Evolutionary conservation across 179 eudicot species (phyloP), one percentile per base, ranked within the genome.

Genomic region (Silene noctiflora): DNA sequence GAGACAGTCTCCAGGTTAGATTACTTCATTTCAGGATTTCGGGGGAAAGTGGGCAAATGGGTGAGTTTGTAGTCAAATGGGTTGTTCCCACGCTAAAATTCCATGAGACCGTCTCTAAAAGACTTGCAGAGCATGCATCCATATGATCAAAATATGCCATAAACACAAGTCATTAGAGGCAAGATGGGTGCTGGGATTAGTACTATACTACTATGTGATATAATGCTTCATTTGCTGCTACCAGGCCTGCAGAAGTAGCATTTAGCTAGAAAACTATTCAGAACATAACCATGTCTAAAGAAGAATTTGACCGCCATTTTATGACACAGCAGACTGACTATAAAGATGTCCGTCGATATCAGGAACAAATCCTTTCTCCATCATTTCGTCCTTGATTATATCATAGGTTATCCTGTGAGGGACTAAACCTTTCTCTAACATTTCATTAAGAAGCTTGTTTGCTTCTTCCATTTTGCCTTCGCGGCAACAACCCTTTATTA

Each of bases 291-390:
- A 1, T 39, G 27, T 67, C 24, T 20, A 4, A 44, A 29, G 70
- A 46, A 4, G 58, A 69, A 69, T 46, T 69, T 21, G 19, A 46
- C 56, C 14, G 12, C 65, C 53, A 8, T 46, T 46, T 39, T 76
- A 82, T 20, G 74, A 10, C 21, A 12, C 63, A 16, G 69, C 73
- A 27, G 84, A 71, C 29, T 80, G 84, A 65, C 56, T 81, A 81
- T 83, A 85, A 73, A 81, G 71, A 71, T 85, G 88, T 17, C 88
- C 88, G 35, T 85, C 86, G 42, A 86, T 86, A 64, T 83, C 85
- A 19, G 86, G 86, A 70, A 69, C 78, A 58, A 83, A 83, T 13
- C 88, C 88, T 77, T 83, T 86, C 78, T 86, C 86, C 76, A 86
- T 74, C 88, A 86, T 83, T 62, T 77, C 85, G 25, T 81, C 85